A percentile compares a stretch with the other conserved stretches of the same genome.
These are phyloP conservation scores for Digitaria exilis DNA, from an alignment of 202 grass and related monocot species.

Conservation along the genomic window DNA sequence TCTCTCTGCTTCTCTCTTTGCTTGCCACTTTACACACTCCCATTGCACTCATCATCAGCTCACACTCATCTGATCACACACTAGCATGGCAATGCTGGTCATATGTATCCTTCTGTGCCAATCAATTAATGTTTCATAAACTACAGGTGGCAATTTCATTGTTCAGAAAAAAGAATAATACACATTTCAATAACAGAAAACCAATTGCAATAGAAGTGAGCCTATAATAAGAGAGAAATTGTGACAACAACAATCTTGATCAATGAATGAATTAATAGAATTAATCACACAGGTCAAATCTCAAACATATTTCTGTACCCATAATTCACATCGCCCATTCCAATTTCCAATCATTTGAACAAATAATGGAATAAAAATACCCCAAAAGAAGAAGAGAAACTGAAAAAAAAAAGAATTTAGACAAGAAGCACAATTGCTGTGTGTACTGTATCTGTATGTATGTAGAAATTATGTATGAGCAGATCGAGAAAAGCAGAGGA, in stretches of 20 bases:
- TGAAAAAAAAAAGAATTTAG: conserved; percentile 8
- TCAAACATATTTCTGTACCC: conserved; percentile 23
- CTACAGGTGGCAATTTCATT: neutral
- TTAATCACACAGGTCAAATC: conserved; percentile 35
- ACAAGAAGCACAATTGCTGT: neutral
- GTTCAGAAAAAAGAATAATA: neutral
- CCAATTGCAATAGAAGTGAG: neutral
- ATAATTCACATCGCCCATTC: conserved; percentile 45
- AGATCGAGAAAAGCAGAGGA: conserved; percentile 10
- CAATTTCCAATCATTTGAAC: conserved; percentile 40
- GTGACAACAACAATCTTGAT: neutral
- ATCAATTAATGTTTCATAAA: neutral
- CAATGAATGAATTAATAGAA: conserved; percentile 41
- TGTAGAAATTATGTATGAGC: conserved; percentile 15
- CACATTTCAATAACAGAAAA: neutral
- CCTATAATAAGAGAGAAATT: neutral
- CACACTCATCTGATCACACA: conserved; percentile 29
- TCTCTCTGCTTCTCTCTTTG: too few relatives aligned
- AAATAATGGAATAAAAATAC: conserved; percentile 25
- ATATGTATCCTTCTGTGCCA: neutral
- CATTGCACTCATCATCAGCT: conserved; percentile 48
- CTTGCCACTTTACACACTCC: conserved; percentile 51
- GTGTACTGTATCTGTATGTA: conserved; percentile 9
- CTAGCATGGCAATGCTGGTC: neutral
- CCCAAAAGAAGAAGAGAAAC: neutral